Evolutionary conservation across 495 filamentous ascomycete genomes (phyloP).

Genomic region (Hypoxylon subgilvum): DNA sequence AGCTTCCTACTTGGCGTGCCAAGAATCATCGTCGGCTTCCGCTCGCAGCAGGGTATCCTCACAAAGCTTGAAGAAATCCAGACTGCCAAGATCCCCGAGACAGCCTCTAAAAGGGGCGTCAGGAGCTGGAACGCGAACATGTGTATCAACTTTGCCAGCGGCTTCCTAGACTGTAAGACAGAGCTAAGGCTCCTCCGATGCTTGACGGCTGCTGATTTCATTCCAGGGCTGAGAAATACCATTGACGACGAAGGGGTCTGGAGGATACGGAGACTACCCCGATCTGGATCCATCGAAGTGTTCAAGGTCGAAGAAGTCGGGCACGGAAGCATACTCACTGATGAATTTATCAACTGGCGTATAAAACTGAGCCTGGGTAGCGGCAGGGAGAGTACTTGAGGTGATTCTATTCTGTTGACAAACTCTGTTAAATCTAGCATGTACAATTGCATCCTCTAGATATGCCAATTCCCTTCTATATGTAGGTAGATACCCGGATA

Average conservation of each 20-base stretch:
- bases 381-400: slow-evolving; percentile 12
- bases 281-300: slow-evolving; percentile 68
- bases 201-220: slow-evolving; percentile 26
- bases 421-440: not conserved
- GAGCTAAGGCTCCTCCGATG: not conserved
- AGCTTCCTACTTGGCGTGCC: slow-evolving; percentile 93
- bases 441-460: slow-evolving; percentile 7
- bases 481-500: slow-evolving; percentile 25
- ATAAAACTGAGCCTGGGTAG: slow-evolving; percentile 51
- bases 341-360: slow-evolving; percentile 78
- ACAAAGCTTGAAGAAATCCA: slow-evolving; percentile 74
- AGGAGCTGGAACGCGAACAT: slow-evolving; percentile 84
- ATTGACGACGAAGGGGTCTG: slow-evolving; percentile 78
- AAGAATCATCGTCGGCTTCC: slow-evolving; percentile 89
- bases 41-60: slow-evolving; percentile 74
- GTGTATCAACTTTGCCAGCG: slow-evolving; percentile 85
- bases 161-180: slow-evolving; percentile 73
- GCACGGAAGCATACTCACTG: slow-evolving; percentile 75
- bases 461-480: slow-evolving; percentile 22
- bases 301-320: slow-evolving; percentile 74
- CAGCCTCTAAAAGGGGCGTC: slow-evolving; percentile 67
- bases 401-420: not conserved
- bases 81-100: slow-evolving; percentile 74
- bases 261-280: slow-evolving; percentile 71
- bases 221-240: slow-evolving; percentile 65